Evolutionary conservation across 2,329 filamentous ascomycete species (phyloP), one percentile per base, ranked within the genome.

Genomic region (Hypoxylon sp.): DNA sequence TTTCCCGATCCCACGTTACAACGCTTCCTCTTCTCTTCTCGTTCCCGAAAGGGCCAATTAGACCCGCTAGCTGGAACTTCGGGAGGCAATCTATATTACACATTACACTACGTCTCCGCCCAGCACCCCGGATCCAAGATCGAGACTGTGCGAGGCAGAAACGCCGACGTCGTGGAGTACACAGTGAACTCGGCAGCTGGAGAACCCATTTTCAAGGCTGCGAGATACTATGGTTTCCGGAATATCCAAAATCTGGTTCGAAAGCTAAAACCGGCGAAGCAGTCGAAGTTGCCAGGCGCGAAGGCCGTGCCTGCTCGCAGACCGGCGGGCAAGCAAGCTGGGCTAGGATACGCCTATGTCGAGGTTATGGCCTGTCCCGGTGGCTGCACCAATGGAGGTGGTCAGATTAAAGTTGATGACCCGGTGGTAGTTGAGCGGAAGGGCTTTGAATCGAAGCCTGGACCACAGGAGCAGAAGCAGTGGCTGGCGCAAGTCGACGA

Each of bases 331-430:
- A 87, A 87, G 73, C 75, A 83, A 17, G 78, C 80, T 17, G 80
- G 82, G 4, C 80, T 87, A 5, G 93, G 97, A 37, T 94, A 94
- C 78, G 87, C 92, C n/a, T 98, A 97, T 80, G 92, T 98, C 29
- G 96, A 99, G 81, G 96, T 99, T 65, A 99, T 99, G 96, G 96
- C 96, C 13, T 99, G 96, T 80, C 96, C 96, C 0, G 96, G 96
- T n/a, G 96, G 96, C 2, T 99, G 96, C 82, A 99, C 96, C 60
- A 99, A 99, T 75, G 96, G 96, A 1, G 96, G 96, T 39, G 96
- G 96, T 0, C 96, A 99, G 83, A 91, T 99, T 78, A 97, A 97
- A 77, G 88, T 93, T 26, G 92, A 94, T 58, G 96, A 98, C 78
- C 88, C 92, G 5, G 82, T 89, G 11, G 81, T 91, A 9, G 75